Percentiles rank a stretch among this genome's conserved stretches.
phyloP scores from a whole-genome alignment of 164 flowering plant species.

The Vitis rotundifolia region DNA sequence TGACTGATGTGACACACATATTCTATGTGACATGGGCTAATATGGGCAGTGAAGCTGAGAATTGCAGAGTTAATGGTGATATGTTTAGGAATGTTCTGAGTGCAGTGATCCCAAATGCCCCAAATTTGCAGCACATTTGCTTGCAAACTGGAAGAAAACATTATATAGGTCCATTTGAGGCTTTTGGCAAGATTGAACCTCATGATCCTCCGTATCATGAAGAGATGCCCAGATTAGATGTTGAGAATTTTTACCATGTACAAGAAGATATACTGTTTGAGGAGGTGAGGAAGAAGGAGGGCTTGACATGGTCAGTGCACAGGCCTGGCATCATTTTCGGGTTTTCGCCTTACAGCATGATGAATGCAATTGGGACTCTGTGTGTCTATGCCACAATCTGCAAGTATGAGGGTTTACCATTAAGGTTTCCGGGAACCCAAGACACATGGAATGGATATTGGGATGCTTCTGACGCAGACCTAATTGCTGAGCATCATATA shows the following conservation, averaged over 20 bases:
- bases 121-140: slow-evolving; percentile 20
- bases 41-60: slow-evolving; percentile 7
- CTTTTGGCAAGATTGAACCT: not conserved
- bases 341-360: slow-evolving; percentile 36
- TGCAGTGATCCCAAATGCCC: slow-evolving; percentile 22
- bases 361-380: slow-evolving; percentile 28
- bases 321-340: slow-evolving; percentile 41
- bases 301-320: slow-evolving; percentile 43
- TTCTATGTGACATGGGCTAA: slow-evolving; percentile 22
- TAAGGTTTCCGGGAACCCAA: slow-evolving; percentile 37
- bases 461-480: slow-evolving; percentile 43
- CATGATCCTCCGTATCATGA: slow-evolving; percentile 30
- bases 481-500: slow-evolving; percentile 51
- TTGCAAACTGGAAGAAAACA: slow-evolving; percentile 31
- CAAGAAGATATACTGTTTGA: slow-evolving; percentile 34
- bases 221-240: slow-evolving; percentile 16
- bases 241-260: slow-evolving; percentile 23
- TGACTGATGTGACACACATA: slow-evolving; percentile 29
- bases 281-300: slow-evolving; percentile 19
- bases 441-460: slow-evolving; percentile 35
- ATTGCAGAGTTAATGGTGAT: slow-evolving; percentile 13
- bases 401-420: slow-evolving; percentile 31
- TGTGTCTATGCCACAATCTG: slow-evolving; percentile 50
- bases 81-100: slow-evolving; percentile 24
- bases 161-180: slow-evolving; percentile 17